Evolutionary conservation across 495 filamentous ascomycete genomes (phyloP).

Genomic region (Penicillium ochrochloron): DNA sequence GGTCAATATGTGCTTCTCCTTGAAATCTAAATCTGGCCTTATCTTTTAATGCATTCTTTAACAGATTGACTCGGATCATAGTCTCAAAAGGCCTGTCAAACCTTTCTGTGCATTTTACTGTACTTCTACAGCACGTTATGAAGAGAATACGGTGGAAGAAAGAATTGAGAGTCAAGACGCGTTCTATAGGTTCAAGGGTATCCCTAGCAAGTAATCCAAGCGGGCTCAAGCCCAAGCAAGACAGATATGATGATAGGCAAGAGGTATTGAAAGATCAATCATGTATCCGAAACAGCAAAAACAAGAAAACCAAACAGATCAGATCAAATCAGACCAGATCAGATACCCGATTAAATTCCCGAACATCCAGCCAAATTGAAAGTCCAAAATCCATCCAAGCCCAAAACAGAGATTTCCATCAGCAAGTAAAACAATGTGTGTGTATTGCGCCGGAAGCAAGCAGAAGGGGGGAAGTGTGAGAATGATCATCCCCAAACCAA

Average conservation of each 20-base stretch:
- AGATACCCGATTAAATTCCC: background rate
- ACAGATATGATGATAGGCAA: background rate
- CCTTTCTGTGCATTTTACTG: too few relatives aligned
- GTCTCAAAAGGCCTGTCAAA: too few relatives aligned
- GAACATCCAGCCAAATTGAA: background rate
- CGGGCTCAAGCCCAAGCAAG: constrained; percentile 8
- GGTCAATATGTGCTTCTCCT: too few relatives aligned
- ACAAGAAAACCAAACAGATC: too few relatives aligned
- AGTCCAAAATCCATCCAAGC: constrained; percentile 7
- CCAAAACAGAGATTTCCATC: background rate
- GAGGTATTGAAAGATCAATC: background rate
- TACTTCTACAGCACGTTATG: too few relatives aligned
- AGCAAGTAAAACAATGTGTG: background rate
- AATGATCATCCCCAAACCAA: background rate
- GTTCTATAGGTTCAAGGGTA: constrained; percentile 27
- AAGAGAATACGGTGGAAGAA: too few relatives aligned
- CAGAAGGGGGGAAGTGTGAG: background rate
- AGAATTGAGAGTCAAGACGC: constrained; percentile 8
- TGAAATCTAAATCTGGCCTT: too few relatives aligned
- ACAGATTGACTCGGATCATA: too few relatives aligned
- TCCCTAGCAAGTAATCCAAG: constrained; percentile 17
- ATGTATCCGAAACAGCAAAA: background rate
- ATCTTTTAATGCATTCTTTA: too few relatives aligned
- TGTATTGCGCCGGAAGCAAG: background rate
- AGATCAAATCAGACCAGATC: background rate